Evolutionary conservation across 306 rosid species (phyloP).

Genomic region (Vigna mungo): DNA sequence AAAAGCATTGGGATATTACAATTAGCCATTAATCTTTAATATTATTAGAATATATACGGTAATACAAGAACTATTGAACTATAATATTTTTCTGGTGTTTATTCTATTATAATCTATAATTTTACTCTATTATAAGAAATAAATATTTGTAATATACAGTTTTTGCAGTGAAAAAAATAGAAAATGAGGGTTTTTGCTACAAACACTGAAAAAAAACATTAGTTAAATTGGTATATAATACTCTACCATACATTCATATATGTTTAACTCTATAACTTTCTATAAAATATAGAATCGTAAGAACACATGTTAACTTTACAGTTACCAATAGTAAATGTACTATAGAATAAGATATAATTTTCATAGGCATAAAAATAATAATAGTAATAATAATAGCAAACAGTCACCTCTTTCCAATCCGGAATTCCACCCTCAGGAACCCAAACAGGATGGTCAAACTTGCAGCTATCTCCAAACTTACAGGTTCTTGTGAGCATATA

Average conservation of each 20-base stretch:
- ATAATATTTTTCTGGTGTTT: not conserved
- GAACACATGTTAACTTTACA: slow-evolving; percentile 43
- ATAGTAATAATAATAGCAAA: slow-evolving; percentile 60
- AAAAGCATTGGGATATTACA: slow-evolving; percentile 11
- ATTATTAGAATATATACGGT: slow-evolving; percentile 1
- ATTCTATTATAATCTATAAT: slow-evolving; percentile 14
- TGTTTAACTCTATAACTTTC: slow-evolving; percentile 33
- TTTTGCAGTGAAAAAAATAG: slow-evolving; percentile 4
- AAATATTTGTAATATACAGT: slow-evolving; percentile 28
- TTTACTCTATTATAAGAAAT: not conserved
- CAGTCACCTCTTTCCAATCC: slow-evolving; percentile 99
- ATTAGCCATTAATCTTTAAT: slow-evolving; percentile 20
- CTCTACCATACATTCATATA: slow-evolving; percentile 41
- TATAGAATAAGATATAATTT: slow-evolving; percentile 52
- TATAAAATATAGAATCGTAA: slow-evolving; percentile 39
- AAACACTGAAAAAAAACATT: not conserved
- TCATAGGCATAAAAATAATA: slow-evolving; percentile 57
- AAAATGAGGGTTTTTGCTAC: slow-evolving; percentile 14
- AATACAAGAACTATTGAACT: not conserved
- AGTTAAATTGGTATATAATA: slow-evolving; percentile 20
- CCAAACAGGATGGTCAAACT: slow-evolving; percentile 99
- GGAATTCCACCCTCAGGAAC: slow-evolving; percentile 99
- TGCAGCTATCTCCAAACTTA: slow-evolving; percentile 99
- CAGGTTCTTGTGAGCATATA: slow-evolving; percentile 99
- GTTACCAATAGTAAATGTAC: slow-evolving; percentile 45